Percentiles rank a stretch among this genome's conserved stretches.
Evolutionary conservation across 306 rosid genomes (phyloP).

Genomic region (Sicyos baderoa): DNA sequence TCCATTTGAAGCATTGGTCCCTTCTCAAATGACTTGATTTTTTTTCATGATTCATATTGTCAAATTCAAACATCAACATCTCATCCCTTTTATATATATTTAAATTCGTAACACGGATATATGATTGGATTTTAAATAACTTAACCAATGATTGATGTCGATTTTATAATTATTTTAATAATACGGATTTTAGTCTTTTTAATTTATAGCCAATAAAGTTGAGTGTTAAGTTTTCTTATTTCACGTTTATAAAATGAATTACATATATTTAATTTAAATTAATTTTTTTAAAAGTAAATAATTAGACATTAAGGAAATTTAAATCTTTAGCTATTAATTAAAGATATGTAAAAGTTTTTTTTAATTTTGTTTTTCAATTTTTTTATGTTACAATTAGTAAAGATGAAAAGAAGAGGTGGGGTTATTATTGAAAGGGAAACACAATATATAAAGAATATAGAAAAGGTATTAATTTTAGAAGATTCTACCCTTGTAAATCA

Average conservation of each 20-base stretch:
- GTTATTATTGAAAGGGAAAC: neutral
- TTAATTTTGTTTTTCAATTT: no score
- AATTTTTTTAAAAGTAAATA: neutral
- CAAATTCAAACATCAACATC: conserved; percentile 2
- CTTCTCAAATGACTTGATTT: neutral
- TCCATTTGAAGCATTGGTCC: conserved; percentile 18
- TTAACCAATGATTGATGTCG: neutral
- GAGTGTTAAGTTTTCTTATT: neutral
- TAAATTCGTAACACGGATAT: neutral
- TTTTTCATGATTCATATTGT: neutral
- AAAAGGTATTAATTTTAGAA: neutral
- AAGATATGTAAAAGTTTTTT: no score
- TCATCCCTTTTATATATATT: neutral
- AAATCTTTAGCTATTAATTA: neutral
- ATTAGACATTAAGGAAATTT: no score
- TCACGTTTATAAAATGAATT: neutral
- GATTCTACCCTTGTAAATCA: no score
- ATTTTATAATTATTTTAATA: no score
- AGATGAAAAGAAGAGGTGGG: no score
- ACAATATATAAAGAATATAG: neutral
- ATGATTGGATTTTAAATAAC: neutral
- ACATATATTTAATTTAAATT: neutral
- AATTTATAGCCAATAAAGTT: no score
- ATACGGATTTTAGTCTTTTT: no score
- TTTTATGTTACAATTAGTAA: no score